Percentiles rank a stretch among this genome's conserved stretches.
phyloP scores from a whole-genome alignment of 352 stramenopile genomes.

The Globisporangium ultimum region DNA sequence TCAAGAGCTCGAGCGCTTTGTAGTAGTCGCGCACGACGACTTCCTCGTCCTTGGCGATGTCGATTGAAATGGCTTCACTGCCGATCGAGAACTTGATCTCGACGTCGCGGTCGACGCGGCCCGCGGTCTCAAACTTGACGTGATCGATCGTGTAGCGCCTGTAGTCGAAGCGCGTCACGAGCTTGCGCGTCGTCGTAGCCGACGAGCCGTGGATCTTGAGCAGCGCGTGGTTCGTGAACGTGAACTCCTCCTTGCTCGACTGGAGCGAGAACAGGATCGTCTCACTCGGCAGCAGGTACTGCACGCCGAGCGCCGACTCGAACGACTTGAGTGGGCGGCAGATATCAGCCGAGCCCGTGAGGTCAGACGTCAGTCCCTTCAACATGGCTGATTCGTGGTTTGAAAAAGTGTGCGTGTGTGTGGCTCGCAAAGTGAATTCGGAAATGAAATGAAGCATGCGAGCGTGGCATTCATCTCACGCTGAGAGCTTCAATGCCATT shows the following conservation, averaged over 20 bases:
- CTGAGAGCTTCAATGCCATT: neutral
- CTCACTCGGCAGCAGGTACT: slow-evolving; percentile 41
- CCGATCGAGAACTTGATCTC: slow-evolving; percentile 39
- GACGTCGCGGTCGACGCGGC: slow-evolving; percentile 42
- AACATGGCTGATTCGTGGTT: slow-evolving; percentile 26
- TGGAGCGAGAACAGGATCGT: slow-evolving; percentile 50
- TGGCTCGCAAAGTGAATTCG: slow-evolving; percentile 1
- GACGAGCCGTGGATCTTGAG: slow-evolving; percentile 33
- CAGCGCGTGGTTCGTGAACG: slow-evolving; percentile 60
- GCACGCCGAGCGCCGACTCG: slow-evolving; percentile 21
- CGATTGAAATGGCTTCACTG: slow-evolving; percentile 22
- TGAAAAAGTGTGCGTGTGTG: neutral
- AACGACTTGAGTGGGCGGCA: slow-evolving; percentile 32
- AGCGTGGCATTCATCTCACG: neutral
- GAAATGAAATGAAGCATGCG: slow-evolving; percentile 4
- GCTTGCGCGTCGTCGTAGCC: slow-evolving; percentile 42
- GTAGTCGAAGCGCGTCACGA: slow-evolving; percentile 36
- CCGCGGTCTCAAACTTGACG: slow-evolving; percentile 41
- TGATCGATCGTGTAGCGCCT: slow-evolving; percentile 19
- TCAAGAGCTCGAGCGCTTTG: slow-evolving; percentile 50
- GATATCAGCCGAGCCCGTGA: slow-evolving; percentile 50
- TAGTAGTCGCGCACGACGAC: slow-evolving; percentile 27
- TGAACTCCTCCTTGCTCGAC: slow-evolving; percentile 56
- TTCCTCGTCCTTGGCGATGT: slow-evolving; percentile 28
- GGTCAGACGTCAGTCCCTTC: slow-evolving; percentile 45